These are phyloP conservation scores for Ophiocordyceps camponoti-floridani DNA, from an alignment of 2,329 filamentous ascomycete species.

Conservation along the genomic window DNA sequence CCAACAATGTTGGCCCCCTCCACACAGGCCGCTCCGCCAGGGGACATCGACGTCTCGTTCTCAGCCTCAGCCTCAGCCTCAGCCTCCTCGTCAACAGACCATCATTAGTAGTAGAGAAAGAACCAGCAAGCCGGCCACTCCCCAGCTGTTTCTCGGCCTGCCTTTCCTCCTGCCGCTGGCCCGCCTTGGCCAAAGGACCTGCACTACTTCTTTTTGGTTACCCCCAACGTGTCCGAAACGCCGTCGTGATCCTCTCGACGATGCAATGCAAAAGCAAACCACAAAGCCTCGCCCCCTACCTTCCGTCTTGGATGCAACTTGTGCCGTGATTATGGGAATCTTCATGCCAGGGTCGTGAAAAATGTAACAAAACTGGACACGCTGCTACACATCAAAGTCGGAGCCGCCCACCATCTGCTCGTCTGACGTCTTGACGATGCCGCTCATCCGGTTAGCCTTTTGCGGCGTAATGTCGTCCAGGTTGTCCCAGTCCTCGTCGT, in stretches of 20 bases:
- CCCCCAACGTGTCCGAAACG: constrained; percentile 5
- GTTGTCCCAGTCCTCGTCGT: constrained; percentile 41
- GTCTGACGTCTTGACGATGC: constrained; percentile 40
- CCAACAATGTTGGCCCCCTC: no score
- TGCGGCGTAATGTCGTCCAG: constrained; percentile 33
- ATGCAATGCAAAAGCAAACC: constrained; percentile 13
- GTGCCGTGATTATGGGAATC: constrained; percentile 16
- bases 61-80: no score
- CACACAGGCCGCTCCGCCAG: no score
- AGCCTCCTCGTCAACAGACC: no score
- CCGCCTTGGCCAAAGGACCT: no score
- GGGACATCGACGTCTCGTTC: no score
- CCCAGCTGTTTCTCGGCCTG: background rate
- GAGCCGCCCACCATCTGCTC: constrained; percentile 45
- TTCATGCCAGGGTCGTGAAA: constrained; percentile 7
- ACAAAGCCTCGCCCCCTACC: constrained; percentile 2
- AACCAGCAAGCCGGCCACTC: no score
- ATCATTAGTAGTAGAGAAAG: no score
- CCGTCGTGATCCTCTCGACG: constrained; percentile 5
- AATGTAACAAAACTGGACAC: background rate
- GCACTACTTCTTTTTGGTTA: constrained; percentile 1
- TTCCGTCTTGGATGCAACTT: constrained; percentile 11
- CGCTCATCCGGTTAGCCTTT: constrained; percentile 43
- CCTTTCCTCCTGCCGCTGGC: background rate
- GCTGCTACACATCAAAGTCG: constrained; percentile 42